Conservation (phyloP, 257 asterid species). For the Cinchona pubescens region DNA sequence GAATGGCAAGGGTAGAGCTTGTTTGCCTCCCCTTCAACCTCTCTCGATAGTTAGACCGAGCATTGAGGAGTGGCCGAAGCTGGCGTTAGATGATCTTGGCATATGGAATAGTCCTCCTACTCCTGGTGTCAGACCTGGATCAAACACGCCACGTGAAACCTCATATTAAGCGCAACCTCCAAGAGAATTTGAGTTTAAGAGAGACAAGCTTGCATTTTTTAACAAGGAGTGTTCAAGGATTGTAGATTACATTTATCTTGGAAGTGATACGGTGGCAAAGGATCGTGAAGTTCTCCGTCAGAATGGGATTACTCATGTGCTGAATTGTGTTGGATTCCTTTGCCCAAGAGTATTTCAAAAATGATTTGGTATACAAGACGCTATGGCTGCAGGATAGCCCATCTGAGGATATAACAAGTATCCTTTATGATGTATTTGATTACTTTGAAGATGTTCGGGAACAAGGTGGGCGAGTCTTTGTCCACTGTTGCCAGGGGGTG, state of each 20-base stretch:
- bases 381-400: constrained; percentile 95
- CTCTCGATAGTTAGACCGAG: constrained; percentile 61
- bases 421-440: constrained; percentile 86
- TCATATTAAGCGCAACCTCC: constrained; percentile 38
- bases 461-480: constrained; percentile 81
- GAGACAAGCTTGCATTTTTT: constrained; percentile 77
- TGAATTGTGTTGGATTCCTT: constrained; percentile 82
- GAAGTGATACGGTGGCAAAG: constrained; percentile 81
- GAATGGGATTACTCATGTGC: constrained; percentile 85
- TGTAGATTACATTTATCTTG: constrained; percentile 71
- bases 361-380: constrained; percentile 78
- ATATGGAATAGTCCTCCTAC: constrained; percentile 69
- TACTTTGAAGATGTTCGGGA: constrained; percentile 88
- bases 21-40: constrained; percentile 95
- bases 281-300: constrained; percentile 61
- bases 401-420: constrained; percentile 85
- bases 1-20: constrained; percentile 85
- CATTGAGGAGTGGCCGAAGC: constrained; percentile 83
- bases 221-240: constrained; percentile 88
- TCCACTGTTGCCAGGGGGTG: constrained; percentile 91
- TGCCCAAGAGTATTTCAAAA: constrained; percentile 82
- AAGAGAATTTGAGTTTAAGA: constrained; percentile 55
- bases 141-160: constrained; percentile 45
- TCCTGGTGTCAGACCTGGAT: constrained; percentile 63
- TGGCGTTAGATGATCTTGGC: constrained; percentile 93